These are phyloP conservation scores for Ramaria sp. DNA, from an alignment of 768 basidiomycete genomes.

Conservation along the genomic window DNA sequence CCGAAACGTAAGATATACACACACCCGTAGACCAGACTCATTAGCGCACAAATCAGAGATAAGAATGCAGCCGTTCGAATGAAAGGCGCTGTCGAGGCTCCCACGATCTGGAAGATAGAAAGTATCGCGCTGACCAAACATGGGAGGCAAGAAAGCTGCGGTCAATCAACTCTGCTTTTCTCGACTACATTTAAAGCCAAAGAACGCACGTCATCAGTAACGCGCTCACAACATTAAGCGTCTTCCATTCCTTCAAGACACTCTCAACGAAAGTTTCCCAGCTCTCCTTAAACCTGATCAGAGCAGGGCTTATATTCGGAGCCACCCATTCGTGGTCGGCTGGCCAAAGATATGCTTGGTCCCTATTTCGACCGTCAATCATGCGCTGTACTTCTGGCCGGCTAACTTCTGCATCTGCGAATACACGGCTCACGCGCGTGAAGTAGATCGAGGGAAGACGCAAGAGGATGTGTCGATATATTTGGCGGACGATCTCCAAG, in stretches of 20 bases:
- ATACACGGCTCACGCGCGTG: constrained; percentile 63
- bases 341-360: constrained; percentile 21
- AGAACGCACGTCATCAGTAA: constrained; percentile 37
- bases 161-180: neutral
- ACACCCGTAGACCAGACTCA: constrained; percentile 66
- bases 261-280: constrained; percentile 70
- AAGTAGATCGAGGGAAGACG: constrained; percentile 74
- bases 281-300: constrained; percentile 48
- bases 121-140: constrained; percentile 44
- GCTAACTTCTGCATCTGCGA: constrained; percentile 70
- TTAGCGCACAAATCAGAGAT: constrained; percentile 54
- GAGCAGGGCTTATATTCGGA: constrained; percentile 46
- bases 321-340: constrained; percentile 23
- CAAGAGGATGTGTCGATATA: constrained; percentile 40
- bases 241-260: constrained; percentile 19
- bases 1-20: constrained; percentile 63
- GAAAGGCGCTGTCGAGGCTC: constrained; percentile 46
- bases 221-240: constrained; percentile 39
- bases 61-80: constrained; percentile 51
- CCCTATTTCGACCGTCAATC: constrained; percentile 20
- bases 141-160: neutral
- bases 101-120: constrained; percentile 48
- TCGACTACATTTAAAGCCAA: neutral
- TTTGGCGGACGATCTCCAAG: constrained; percentile 32
- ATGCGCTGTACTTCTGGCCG: constrained; percentile 50